A percentile compares a stretch with the other conserved stretches of the same genome.
phyloP scores from a whole-genome alignment of 1,139 yeast genomes.

The Candida freyschussii region DNA sequence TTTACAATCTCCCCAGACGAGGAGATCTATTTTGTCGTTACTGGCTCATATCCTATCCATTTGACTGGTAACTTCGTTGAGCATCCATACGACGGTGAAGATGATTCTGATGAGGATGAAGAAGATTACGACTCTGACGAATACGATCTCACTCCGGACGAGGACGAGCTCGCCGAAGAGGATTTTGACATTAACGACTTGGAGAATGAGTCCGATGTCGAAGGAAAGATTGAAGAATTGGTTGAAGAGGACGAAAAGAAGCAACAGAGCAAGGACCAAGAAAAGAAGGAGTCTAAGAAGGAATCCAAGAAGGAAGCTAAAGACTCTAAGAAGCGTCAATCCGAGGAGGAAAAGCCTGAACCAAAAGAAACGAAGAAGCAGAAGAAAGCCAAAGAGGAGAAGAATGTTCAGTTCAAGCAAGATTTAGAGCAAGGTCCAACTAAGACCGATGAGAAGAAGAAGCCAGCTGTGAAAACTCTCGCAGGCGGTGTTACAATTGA shows the following conservation, averaged over 20 bases:
- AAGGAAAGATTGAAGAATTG: conserved; percentile 39
- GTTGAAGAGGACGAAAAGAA: conserved; percentile 39
- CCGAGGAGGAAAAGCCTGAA: conserved; percentile 31
- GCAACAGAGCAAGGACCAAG: too few relatives aligned
- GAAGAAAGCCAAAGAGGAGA: conserved; percentile 37
- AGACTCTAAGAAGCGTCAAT: conserved; percentile 38
- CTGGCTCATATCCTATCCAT: conserved; percentile 93
- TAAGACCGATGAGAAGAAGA: conserved; percentile 39
- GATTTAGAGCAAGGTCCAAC: conserved; percentile 93
- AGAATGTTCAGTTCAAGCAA: conserved; percentile 82
- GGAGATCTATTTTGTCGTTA: conserved; percentile 88
- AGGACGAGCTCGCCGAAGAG: conserved; percentile 64
- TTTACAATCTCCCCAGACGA: conserved; percentile 90
- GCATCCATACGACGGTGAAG: conserved; percentile 80
- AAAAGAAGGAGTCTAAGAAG: conserved; percentile 13
- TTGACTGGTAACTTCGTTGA: conserved; percentile 93
- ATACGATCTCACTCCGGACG: conserved; percentile 87
- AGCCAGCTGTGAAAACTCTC: conserved; percentile 63
- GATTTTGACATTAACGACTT: conserved; percentile 57
- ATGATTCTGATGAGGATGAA: conserved; percentile 40
- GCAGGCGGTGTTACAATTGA: conserved; percentile 92
- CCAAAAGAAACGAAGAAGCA: conserved; percentile 28
- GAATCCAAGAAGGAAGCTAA: conserved; percentile 39
- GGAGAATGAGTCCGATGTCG: conserved; percentile 57
- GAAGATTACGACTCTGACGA: conserved; percentile 58